Evolutionary conservation across 2,329 filamentous ascomycete species (phyloP).

Genomic region (Cladosporium sp.): DNA sequence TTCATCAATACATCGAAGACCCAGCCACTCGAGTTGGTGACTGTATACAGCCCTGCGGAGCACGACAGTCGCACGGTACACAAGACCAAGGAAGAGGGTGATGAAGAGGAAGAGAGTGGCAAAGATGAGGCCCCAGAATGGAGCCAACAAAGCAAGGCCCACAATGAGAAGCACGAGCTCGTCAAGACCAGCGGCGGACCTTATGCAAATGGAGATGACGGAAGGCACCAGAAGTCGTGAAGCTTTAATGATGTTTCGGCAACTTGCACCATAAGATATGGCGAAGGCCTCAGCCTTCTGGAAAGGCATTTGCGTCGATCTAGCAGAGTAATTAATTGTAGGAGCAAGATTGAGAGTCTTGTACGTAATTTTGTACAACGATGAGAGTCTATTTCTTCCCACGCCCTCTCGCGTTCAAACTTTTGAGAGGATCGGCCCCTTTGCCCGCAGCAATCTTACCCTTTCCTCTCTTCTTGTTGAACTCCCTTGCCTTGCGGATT

Average conservation of each 20-base stretch:
- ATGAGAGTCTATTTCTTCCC: constrained; percentile 25
- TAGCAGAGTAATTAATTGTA: neutral
- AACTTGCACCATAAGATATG: neutral
- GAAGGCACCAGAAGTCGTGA: constrained; percentile 28
- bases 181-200: constrained; percentile 42
- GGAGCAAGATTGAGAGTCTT: too few species aligned
- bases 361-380: neutral
- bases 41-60: constrained; percentile 58
- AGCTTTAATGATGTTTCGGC: neutral
- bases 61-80: constrained; percentile 55
- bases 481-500: constrained; percentile 39
- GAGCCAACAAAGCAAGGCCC: constrained; percentile 50
- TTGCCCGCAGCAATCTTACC: constrained; percentile 51
- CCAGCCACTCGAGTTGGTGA: constrained; percentile 55
- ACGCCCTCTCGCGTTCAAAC: constrained; percentile 56
- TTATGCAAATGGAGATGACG: constrained; percentile 32
- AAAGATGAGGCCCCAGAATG: constrained; percentile 56
- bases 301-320: neutral
- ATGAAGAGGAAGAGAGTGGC: constrained; percentile 55
- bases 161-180: constrained; percentile 52
- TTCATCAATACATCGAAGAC: constrained; percentile 55
- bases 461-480: constrained; percentile 40
- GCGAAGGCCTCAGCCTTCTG: neutral
- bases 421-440: constrained; percentile 80
- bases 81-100: constrained; percentile 57